Conservation (phyloP, 306 rosid genomes). For the Acacia acuminata region DNA sequence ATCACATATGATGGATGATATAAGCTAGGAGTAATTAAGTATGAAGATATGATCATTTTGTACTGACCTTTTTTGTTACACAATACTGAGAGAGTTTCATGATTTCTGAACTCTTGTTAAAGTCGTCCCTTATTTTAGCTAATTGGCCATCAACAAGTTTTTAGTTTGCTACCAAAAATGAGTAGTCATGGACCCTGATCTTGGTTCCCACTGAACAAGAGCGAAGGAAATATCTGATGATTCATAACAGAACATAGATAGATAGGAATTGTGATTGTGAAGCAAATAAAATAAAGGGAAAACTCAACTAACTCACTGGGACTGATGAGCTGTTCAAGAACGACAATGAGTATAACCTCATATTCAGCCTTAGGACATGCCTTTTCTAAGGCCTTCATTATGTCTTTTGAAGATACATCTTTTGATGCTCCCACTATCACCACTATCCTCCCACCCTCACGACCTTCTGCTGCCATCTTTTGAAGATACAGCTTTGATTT, state of each 20-base stretch:
- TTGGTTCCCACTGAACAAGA: slow-evolving; percentile 67
- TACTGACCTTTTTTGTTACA: slow-evolving; percentile 49
- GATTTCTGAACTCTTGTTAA: slow-evolving; percentile 32
- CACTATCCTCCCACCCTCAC: slow-evolving; percentile 43
- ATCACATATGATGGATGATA: no score
- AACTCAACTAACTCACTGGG: slow-evolving; percentile 60
- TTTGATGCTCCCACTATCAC: slow-evolving; percentile 75
- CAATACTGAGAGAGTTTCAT: slow-evolving; percentile 38
- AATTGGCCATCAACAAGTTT: slow-evolving; percentile 44
- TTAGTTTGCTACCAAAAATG: slow-evolving; percentile 45
- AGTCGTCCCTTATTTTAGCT: slow-evolving; percentile 45
- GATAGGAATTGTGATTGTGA: neutral
- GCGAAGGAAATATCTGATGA: neutral
- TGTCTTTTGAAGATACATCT: slow-evolving; percentile 50
- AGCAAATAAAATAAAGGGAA: no score
- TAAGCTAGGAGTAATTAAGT: no score
- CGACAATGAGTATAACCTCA: slow-evolving; percentile 21
- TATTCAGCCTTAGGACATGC: slow-evolving; percentile 37
- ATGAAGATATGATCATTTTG: neutral
- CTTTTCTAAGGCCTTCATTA: slow-evolving; percentile 44
- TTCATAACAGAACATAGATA: neutral
- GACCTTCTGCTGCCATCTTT: slow-evolving; percentile 31
- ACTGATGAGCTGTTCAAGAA: slow-evolving; percentile 73
- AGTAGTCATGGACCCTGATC: slow-evolving; percentile 46
- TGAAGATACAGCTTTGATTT: no score